Conservation (phyloP, 139 green algal genomes). For the Medakamo hakoo region DNA sequence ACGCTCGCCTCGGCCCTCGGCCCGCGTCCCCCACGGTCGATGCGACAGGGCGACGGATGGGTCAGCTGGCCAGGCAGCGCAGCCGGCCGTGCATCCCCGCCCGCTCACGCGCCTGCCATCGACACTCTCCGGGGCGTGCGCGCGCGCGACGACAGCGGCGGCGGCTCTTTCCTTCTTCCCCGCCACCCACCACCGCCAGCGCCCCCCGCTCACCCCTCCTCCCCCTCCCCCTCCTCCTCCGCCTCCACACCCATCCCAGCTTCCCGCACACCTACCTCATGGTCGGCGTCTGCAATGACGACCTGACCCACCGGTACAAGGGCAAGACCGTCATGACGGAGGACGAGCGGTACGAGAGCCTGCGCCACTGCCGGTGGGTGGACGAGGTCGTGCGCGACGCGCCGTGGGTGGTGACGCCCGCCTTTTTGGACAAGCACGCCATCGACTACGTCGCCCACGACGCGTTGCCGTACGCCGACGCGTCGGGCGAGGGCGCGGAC, state of each 20-base stretch:
- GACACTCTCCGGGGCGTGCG: too few species aligned
- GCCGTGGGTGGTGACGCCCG: slow-evolving; percentile 70
- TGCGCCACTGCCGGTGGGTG: slow-evolving; percentile 83
- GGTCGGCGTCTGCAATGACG: slow-evolving; percentile 75
- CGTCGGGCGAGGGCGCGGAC: slow-evolving; percentile 20
- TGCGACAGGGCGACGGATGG: too few species aligned
- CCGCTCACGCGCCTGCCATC: too few species aligned
- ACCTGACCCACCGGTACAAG: slow-evolving; percentile 64
- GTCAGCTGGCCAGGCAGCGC: not conserved
- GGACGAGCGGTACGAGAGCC: slow-evolving; percentile 65
- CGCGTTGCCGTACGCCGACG: slow-evolving; percentile 70
- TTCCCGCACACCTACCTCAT: slow-evolving; percentile 65
- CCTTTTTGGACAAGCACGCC: slow-evolving; percentile 65
- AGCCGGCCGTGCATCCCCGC: not conserved
- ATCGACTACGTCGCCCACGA: slow-evolving; percentile 88
- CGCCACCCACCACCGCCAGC: not conserved
- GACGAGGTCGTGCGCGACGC: slow-evolving; percentile 72
- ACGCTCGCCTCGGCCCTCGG: too few species aligned
- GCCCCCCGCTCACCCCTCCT: not conserved
- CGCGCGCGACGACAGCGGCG: too few species aligned
- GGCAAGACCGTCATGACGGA: slow-evolving; percentile 81
- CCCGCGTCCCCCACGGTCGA: too few species aligned
- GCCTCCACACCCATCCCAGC: slow-evolving; percentile 22
- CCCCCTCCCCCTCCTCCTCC: not conserved
- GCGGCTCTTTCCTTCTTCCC: not conserved